These are phyloP conservation scores for Pelargonium fulgidum DNA, from an alignment of 441 rosid species.

Conservation along the genomic window DNA sequence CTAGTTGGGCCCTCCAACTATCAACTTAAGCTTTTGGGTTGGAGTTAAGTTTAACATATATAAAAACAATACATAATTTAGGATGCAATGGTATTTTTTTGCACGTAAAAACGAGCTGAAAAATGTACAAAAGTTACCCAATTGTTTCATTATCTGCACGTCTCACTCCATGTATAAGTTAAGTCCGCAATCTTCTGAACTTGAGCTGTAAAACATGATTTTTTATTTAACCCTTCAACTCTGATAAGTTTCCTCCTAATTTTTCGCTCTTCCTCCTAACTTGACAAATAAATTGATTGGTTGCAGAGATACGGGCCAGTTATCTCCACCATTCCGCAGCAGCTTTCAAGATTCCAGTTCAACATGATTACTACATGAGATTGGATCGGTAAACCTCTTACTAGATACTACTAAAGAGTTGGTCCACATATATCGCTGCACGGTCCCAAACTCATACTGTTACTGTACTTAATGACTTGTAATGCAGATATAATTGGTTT, in stretches of 20 bases:
- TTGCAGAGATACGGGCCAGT: slow-evolving; percentile 95
- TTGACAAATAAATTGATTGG: background rate
- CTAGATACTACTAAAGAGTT: background rate
- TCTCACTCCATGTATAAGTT: too few relatives aligned
- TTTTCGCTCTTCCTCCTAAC: background rate
- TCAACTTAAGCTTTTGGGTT: too few relatives aligned
- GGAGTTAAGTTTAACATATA: too few relatives aligned
- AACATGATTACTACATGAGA: slow-evolving; percentile 73
- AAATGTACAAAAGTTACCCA: too few relatives aligned
- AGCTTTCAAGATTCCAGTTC: slow-evolving; percentile 98
- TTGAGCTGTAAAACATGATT: too few relatives aligned
- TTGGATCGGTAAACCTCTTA: background rate
- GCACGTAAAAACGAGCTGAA: too few relatives aligned
- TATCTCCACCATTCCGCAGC: slow-evolving; percentile 96
- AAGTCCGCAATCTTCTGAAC: too few relatives aligned
- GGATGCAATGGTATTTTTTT: too few relatives aligned
- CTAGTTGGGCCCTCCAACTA: too few relatives aligned
- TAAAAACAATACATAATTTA: too few relatives aligned
- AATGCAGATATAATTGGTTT: background rate
- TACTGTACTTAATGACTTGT: background rate
- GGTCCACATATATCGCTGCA: background rate
- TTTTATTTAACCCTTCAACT: background rate
- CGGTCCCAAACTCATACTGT: background rate
- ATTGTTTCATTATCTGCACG: too few relatives aligned
- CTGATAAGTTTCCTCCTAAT: background rate